Evolutionary conservation across 2,329 filamentous ascomycete species (phyloP).

Genomic region (Leptographium procerum): DNA sequence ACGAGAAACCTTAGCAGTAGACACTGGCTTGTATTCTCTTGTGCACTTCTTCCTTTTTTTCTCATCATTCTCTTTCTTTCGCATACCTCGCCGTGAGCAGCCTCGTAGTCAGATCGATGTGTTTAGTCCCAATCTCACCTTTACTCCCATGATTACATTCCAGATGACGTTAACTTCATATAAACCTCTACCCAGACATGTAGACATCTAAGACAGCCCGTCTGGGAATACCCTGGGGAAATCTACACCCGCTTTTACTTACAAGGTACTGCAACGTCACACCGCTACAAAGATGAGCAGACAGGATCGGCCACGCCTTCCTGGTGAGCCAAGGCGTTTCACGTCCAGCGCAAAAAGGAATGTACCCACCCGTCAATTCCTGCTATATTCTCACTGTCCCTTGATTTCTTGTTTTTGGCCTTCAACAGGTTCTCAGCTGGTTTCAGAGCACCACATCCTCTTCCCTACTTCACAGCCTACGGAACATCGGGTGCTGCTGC

Average conservation of each 20-base stretch:
- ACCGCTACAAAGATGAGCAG: not conserved
- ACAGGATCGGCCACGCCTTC: not conserved
- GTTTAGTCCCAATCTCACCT: not conserved
- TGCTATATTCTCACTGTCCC: not conserved
- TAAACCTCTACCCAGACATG: not conserved
- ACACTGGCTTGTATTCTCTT: not conserved
- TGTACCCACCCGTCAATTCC: not conserved
- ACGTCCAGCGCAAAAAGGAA: not conserved
- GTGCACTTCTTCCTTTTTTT: not conserved
- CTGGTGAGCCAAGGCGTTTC: not conserved
- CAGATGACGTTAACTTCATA: not conserved
- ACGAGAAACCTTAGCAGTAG: too few relatives aligned
- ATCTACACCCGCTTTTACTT: not conserved
- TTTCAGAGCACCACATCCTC: not conserved
- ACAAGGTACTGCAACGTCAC: not conserved
- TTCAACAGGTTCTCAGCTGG: not conserved
- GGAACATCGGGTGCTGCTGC: not conserved
- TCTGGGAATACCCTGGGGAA: not conserved
- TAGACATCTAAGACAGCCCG: not conserved
- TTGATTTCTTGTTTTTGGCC: not conserved
- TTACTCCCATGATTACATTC: not conserved
- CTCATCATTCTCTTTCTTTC: too few relatives aligned
- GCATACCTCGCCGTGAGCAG: not conserved
- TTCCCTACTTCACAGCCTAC: not conserved
- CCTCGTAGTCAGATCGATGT: not conserved